Percentiles rank a stretch among this genome's conserved stretches.
Conservation (phyloP, 1,284 basidiomycete genomes). For the Melampsora larici-populina region DNA sequence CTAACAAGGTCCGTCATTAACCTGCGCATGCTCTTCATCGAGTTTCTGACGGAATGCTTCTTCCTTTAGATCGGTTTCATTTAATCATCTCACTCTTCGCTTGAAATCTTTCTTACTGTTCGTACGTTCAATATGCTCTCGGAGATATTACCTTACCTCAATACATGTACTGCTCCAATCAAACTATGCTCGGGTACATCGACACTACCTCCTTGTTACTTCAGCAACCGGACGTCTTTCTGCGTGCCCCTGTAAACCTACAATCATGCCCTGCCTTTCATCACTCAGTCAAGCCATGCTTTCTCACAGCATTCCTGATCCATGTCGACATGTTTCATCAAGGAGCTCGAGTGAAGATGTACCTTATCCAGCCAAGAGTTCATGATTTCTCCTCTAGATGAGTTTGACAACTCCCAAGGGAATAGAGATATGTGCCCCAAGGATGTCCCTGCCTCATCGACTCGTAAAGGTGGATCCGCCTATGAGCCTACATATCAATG, state of each 20-base stretch:
- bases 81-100: slow-evolving; percentile 55
- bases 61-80: slow-evolving; percentile 71
- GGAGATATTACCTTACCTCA: background rate
- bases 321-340: too few species aligned
- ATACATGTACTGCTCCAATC: background rate
- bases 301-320: too few species aligned
- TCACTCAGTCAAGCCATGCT: background rate
- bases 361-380: too few species aligned
- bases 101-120: background rate
- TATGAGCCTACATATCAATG: too few species aligned
- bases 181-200: background rate
- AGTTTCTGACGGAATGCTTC: background rate
- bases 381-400: too few species aligned
- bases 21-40: slow-evolving; percentile 5
- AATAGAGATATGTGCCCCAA: too few species aligned
- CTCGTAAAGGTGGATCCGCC: too few species aligned
- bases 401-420: too few species aligned
- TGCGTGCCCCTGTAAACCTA: background rate
- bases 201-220: background rate
- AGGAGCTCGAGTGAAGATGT: too few species aligned
- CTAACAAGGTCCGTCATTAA: slow-evolving; percentile 79
- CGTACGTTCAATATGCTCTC: background rate
- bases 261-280: background rate
- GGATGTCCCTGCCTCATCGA: too few species aligned
- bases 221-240: background rate